Conservation (phyloP, 2,329 filamentous ascomycete species). For the Trichoderma atroviride region DNA sequence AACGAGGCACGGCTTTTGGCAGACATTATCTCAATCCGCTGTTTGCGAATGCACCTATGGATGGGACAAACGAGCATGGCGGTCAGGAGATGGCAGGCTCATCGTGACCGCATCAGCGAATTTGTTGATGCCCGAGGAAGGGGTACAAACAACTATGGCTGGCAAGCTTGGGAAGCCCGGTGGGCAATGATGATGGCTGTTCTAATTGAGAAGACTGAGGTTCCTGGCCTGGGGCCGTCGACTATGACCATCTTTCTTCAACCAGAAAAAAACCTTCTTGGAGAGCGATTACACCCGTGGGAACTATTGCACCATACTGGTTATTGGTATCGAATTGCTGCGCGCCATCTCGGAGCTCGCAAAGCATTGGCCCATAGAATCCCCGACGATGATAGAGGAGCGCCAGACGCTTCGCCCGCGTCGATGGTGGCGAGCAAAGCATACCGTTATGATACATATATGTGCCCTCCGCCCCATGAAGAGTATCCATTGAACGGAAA, state of each 20-base stretch:
- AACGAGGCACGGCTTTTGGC: constrained; percentile 89
- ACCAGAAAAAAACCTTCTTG: constrained; percentile 61
- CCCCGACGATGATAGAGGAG: constrained; percentile 59
- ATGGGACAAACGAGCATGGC: constrained; percentile 76
- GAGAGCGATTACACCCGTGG: constrained; percentile 64
- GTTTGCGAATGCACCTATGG: constrained; percentile 82
- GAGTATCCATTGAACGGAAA: constrained; percentile 56
- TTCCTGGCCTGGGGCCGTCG: constrained; percentile 53
- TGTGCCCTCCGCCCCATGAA: constrained; percentile 65
- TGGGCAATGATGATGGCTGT: constrained; percentile 67
- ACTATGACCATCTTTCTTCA: constrained; percentile 52
- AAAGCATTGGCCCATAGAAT: constrained; percentile 58
- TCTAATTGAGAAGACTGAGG: constrained; percentile 57
- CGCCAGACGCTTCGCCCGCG: constrained; percentile 52
- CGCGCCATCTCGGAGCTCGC: constrained; percentile 58
- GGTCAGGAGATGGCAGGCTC: constrained; percentile 76
- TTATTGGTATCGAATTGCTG: constrained; percentile 67
- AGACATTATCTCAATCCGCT: constrained; percentile 78
- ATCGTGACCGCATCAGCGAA: constrained; percentile 72
- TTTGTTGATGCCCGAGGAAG: constrained; percentile 82
- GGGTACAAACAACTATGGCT: constrained; percentile 86
- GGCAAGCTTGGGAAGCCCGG: constrained; percentile 89
- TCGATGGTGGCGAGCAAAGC: constrained; percentile 50
- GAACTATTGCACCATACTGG: constrained; percentile 67
- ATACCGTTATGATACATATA: constrained; percentile 66